A percentile compares a stretch with the other conserved stretches of the same genome.
phyloP scores from a whole-genome alignment of 2,329 filamentous ascomycete genomes.

The Paramyrothecium sp. region DNA sequence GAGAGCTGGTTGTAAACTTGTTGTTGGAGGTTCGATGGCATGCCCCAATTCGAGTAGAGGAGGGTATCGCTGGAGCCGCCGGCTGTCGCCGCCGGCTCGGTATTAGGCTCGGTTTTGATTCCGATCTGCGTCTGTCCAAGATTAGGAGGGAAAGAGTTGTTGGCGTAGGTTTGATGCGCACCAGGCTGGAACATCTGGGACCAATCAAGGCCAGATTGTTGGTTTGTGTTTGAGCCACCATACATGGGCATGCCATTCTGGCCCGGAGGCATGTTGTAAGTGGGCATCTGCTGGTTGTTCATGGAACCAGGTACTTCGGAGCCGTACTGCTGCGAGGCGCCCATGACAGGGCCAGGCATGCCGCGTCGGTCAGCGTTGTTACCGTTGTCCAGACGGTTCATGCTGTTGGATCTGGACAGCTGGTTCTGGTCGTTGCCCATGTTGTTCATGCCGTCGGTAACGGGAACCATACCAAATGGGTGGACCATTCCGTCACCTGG shows the following conservation, averaged over 20 bases:
- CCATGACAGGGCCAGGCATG: slow-evolving; percentile 52
- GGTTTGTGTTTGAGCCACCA: slow-evolving; percentile 57
- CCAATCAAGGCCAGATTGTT: slow-evolving; percentile 69
- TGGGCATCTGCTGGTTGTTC: slow-evolving; percentile 62
- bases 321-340: slow-evolving; percentile 54
- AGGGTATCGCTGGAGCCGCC: slow-evolving; percentile 43
- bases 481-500: slow-evolving; percentile 56
- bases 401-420: slow-evolving; percentile 59
- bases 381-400: slow-evolving; percentile 56
- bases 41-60: slow-evolving; percentile 50
- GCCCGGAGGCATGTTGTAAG: slow-evolving; percentile 61
- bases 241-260: slow-evolving; percentile 67
- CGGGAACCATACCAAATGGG: slow-evolving; percentile 55
- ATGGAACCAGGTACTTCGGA: slow-evolving; percentile 60
- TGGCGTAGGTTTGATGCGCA: slow-evolving; percentile 65
- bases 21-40: slow-evolving; percentile 45
- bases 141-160: slow-evolving; percentile 62
- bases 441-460: slow-evolving; percentile 58
- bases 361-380: slow-evolving; percentile 56
- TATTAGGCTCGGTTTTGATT: slow-evolving; percentile 66
- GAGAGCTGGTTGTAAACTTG: slow-evolving; percentile 54
- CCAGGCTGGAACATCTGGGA: slow-evolving; percentile 75
- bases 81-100: slow-evolving; percentile 47
- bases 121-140: slow-evolving; percentile 67
- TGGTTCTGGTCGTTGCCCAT: slow-evolving; percentile 61